Base-by-base conservation (phyloP, 2,329 filamentous ascomycete species). In the Emydomyces testavorans region DNA sequence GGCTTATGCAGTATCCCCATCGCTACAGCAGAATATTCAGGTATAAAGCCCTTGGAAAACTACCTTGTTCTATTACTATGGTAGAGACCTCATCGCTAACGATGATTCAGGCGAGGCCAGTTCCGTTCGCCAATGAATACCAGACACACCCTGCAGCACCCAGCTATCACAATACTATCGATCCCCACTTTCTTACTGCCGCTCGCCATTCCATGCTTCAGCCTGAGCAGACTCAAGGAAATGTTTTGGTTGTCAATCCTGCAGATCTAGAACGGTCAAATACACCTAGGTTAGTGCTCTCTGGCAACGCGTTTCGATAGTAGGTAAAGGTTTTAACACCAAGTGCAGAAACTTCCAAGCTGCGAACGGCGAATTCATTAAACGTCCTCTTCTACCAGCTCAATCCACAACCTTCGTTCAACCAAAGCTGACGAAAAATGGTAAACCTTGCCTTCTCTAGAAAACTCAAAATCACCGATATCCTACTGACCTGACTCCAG, bases 101-200 rank as follows among this genome's bases (percentile, higher is more conserved):
- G 3, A 13, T 26, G 8, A 20, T 47, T 24, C 16, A 47, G 45
- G 16, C 35, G n/a, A 32, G 35, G 20, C 45, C 45, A 4, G 35
- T 28, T 20, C 56, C 60, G 43, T 61, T 65, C 32, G 50, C 58
- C 3, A 58, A 58, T 41, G 58, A 62, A 21, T 68, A 61, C 44
- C 21, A 57, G 10, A 54, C 57, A 10, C 49, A 52, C 20, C 50
- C 56, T 15, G 50, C 52, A 2, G 52, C 49, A 37, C 51, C 60
- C 13, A 46, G 52, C 11, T 60, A 58, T 36, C 60, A 65, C 47
- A 62, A 59, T 26, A 67, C 65, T 3, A 68, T 69, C 39, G 62
- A 69, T 41, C 66, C 66, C 0, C 64, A 65, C 26, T 68, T 63
- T 32, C 58, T 68, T 4, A 62, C 60, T 6, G 31, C 57, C 4